Conservation (phyloP, 257 asterid species). For the Linderniella brevidens region DNA sequence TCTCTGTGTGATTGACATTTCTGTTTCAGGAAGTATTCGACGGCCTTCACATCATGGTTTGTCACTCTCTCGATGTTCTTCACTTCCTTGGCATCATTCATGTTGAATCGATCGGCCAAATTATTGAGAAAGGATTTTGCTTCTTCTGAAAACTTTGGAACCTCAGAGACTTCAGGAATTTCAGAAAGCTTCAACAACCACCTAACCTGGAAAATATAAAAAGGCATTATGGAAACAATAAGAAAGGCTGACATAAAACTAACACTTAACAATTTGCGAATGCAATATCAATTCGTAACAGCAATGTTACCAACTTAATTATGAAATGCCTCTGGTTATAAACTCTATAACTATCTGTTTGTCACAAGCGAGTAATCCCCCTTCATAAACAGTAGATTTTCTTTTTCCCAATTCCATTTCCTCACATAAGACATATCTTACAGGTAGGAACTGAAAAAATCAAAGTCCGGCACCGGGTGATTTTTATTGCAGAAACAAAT, state of each 20-base stretch:
- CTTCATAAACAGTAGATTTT: no score
- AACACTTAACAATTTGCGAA: not conserved
- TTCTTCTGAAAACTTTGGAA: slow-evolving; percentile 50
- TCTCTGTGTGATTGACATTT: slow-evolving; percentile 52
- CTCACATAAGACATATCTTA: no score
- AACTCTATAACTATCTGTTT: no score
- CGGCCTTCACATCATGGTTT: slow-evolving; percentile 50
- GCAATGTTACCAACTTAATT: no score
- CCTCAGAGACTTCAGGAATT: slow-evolving; percentile 53
- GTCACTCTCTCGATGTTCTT: slow-evolving; percentile 40
- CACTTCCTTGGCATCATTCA: slow-evolving; percentile 28
- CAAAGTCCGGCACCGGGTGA: no score
- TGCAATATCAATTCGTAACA: not conserved
- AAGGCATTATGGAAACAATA: not conserved
- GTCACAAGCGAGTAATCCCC: no score
- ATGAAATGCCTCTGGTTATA: no score
- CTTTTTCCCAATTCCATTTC: no score
- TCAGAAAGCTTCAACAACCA: slow-evolving; percentile 80
- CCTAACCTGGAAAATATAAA: slow-evolving; percentile 30
- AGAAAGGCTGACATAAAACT: not conserved
- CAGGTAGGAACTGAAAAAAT: no score
- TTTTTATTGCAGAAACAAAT: not conserved
- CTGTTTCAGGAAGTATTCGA: slow-evolving; percentile 39
- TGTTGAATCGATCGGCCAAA: slow-evolving; percentile 37
- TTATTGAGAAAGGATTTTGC: slow-evolving; percentile 44